A percentile compares a stretch with the other conserved stretches of the same genome.
Evolutionary conservation across 2,329 filamentous ascomycete species (phyloP).

Genomic region (Ramularia endophylla): DNA sequence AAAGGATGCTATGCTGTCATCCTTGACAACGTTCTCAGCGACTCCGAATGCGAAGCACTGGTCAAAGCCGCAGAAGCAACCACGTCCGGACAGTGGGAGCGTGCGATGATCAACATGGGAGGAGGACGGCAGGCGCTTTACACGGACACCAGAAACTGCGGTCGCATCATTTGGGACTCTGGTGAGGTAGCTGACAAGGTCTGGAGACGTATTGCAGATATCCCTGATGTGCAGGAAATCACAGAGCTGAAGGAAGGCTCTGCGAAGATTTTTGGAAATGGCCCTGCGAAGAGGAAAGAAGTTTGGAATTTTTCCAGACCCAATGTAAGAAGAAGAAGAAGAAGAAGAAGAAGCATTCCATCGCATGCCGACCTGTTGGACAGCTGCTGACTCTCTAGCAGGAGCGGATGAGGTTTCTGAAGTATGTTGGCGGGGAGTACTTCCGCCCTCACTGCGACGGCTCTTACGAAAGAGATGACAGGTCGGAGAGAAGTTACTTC

Average conservation of each 20-base stretch:
- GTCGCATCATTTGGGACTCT: constrained; percentile 71
- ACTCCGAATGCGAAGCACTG: constrained; percentile 57
- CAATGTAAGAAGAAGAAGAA: too few relatives aligned
- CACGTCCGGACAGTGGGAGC: constrained; percentile 51
- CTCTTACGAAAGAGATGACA: constrained; percentile 52
- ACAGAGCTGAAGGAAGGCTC: constrained; percentile 27
- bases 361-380: too few relatives aligned
- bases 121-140: constrained; percentile 53
- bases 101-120: constrained; percentile 64
- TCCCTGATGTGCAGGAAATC: constrained; percentile 46
- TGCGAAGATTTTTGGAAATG: constrained; percentile 41
- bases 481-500: constrained; percentile 45
- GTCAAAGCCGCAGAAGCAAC: constrained; percentile 47
- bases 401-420: constrained; percentile 67
- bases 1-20: constrained; percentile 52
- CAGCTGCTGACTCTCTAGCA: too few relatives aligned
- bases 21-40: constrained; percentile 57
- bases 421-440: constrained; percentile 65
- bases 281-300: constrained; percentile 38
- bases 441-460: constrained; percentile 70
- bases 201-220: constrained; percentile 50
- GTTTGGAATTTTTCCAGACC: constrained; percentile 44
- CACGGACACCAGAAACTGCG: constrained; percentile 59
- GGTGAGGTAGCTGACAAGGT: constrained; percentile 56
- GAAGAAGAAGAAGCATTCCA: too few relatives aligned